These are phyloP conservation scores for Diplodia sapinea DNA, from an alignment of 2,329 filamentous ascomycete species.

Conservation along the genomic window DNA sequence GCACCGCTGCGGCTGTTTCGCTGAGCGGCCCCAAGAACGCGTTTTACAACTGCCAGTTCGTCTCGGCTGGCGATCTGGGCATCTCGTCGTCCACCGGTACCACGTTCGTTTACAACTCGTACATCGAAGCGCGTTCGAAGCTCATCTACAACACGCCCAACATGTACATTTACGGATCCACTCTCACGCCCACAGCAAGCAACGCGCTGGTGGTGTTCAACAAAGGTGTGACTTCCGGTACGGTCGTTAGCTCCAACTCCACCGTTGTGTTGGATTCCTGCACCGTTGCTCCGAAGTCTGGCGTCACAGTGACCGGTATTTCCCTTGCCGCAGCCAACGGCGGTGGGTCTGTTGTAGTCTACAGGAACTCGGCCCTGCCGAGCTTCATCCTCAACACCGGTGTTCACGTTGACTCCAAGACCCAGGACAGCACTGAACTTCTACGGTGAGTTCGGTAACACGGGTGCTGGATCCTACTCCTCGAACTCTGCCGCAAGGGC, in stretches of 20 bases:
- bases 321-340: conserved; percentile 53
- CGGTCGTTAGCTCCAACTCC: conserved; percentile 42
- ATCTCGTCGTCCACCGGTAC: conserved; percentile 43
- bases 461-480: conserved; percentile 50
- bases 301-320: conserved; percentile 48
- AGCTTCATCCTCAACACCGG: conserved; percentile 48
- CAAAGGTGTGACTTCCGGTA: conserved; percentile 41
- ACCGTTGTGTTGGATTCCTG: conserved; percentile 52
- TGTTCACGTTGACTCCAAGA: conserved; percentile 40
- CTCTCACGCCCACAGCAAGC: conserved; percentile 48
- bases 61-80: conserved; percentile 46
- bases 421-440: conserved; percentile 35
- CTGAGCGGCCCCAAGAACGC: conserved; percentile 50
- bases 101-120: conserved; percentile 52
- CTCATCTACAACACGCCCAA: conserved; percentile 51
- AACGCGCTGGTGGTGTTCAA: conserved; percentile 50
- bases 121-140: conserved; percentile 54
- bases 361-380: conserved; percentile 48
- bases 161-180: conserved; percentile 53
- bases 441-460: conserved; percentile 53
- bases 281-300: conserved; percentile 43
- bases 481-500: conserved; percentile 46
- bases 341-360: conserved; percentile 50
- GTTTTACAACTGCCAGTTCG: conserved; percentile 54
- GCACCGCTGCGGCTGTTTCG: conserved; percentile 40